Percentiles rank a stretch among this genome's conserved stretches.
Conservation (phyloP, 2,329 filamentous ascomycete species). For the Drechmeria coniospora region DNA sequence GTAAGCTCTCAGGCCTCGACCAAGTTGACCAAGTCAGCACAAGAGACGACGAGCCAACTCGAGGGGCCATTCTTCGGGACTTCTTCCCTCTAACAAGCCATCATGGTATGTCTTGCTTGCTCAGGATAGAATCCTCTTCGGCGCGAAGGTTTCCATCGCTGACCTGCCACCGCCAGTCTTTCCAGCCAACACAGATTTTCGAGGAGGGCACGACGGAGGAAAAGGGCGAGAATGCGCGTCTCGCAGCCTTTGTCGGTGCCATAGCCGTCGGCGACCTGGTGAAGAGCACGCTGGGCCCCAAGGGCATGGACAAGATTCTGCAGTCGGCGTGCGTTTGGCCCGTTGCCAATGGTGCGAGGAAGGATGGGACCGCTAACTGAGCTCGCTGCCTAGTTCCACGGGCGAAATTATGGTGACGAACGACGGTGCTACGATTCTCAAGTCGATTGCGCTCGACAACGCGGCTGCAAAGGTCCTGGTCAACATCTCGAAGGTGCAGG, state of each 20-base stretch:
- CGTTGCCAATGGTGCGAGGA: constrained; percentile 8
- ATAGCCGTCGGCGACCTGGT: constrained; percentile 96
- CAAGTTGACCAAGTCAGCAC: background rate
- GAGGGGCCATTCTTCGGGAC: background rate
- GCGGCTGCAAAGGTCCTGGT: constrained; percentile 95
- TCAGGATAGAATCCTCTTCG: background rate
- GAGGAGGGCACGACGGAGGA: constrained; percentile 93
- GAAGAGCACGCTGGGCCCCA: constrained; percentile 91
- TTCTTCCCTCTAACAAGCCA: constrained; percentile 1
- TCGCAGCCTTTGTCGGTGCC: constrained; percentile 94
- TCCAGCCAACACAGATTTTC: constrained; percentile 95
- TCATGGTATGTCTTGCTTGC: constrained; percentile 1
- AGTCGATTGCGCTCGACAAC: constrained; percentile 96
- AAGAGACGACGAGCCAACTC: background rate
- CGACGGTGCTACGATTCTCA: constrained; percentile 95
- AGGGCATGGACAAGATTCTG: constrained; percentile 98
- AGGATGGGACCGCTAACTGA: background rate
- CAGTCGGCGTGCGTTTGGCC: constrained; percentile 64
- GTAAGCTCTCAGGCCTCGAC: constrained; percentile 1
- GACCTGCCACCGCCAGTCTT: constrained; percentile 29
- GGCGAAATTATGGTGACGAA: constrained; percentile 98
- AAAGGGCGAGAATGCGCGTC: constrained; percentile 97
- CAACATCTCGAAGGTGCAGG: constrained; percentile 98
- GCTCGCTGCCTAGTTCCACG: constrained; percentile 49
- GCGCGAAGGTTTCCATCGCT: constrained; percentile 1